Conservation (phyloP, 345 rosid genomes). For the Diplotaxis tenuifolia region DNA sequence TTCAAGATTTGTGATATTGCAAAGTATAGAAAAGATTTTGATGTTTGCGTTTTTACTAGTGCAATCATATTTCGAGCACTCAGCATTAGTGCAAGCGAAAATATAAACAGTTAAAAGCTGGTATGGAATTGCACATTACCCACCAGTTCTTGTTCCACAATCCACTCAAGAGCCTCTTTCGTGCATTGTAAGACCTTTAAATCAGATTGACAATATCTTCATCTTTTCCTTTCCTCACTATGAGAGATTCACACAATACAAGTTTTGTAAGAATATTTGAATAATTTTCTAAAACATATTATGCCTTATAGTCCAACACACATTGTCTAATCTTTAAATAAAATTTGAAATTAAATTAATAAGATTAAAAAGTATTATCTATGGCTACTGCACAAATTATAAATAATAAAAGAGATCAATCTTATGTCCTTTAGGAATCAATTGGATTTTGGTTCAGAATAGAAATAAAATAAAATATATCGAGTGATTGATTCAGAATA, state of each 20-base stretch:
- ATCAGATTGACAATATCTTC: constrained; percentile 16
- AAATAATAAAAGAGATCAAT: neutral
- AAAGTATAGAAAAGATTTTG: neutral
- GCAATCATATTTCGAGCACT: constrained; percentile 35
- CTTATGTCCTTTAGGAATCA: neutral
- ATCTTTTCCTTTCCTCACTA: constrained; percentile 14
- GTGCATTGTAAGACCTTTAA: constrained; percentile 24
- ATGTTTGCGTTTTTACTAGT: neutral
- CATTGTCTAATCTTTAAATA: neutral
- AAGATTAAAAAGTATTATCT: neutral
- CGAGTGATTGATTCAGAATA: neutral
- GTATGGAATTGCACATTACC: constrained; percentile 14
- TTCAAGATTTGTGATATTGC: constrained; percentile 4
- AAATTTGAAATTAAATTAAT: neutral
- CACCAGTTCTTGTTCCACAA: constrained; percentile 19
- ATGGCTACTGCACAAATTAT: neutral
- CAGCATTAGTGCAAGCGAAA: constrained; percentile 26
- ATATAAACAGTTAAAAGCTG: constrained; percentile 23
- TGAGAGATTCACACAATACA: constrained; percentile 20
- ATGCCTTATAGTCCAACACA: no score
- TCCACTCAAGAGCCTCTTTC: constrained; percentile 27
- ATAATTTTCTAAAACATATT: neutral
- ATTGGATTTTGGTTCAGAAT: neutral
- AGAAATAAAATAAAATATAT: neutral
- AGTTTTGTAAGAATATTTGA: neutral